A percentile compares a stretch with the other conserved stretches of the same genome.
Conservation (phyloP, 176 grass and related monocot species). For the Cenchrus fungigraminus region DNA sequence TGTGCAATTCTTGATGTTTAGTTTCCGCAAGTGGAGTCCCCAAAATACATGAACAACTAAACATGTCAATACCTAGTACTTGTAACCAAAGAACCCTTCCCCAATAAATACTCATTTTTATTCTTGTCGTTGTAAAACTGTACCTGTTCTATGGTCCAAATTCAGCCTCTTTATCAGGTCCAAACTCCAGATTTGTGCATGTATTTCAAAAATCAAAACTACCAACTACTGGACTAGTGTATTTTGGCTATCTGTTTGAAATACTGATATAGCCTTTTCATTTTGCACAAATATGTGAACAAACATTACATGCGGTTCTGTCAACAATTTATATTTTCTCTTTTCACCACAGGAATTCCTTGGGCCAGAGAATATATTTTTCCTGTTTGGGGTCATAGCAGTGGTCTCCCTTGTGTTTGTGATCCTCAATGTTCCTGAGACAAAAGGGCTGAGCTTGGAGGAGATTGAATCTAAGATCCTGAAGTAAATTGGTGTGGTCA, state of each 20-base stretch:
- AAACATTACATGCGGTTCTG: too few relatives aligned
- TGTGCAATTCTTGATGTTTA: neutral
- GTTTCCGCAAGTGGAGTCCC: neutral
- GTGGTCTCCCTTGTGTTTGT: constrained; percentile 80
- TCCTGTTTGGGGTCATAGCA: constrained; percentile 85
- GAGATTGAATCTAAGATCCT: constrained; percentile 93
- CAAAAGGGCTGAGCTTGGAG: constrained; percentile 95
- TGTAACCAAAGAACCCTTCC: neutral
- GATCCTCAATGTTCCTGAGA: constrained; percentile 79
- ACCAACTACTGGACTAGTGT: neutral
- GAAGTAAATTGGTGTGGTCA: constrained; percentile 49
- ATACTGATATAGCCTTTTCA: neutral
- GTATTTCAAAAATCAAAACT: neutral
- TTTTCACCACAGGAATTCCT: constrained; percentile 60
- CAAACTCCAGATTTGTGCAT: neutral
- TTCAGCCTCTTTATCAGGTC: neutral
- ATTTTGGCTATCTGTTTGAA: neutral
- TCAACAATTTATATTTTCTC: neutral
- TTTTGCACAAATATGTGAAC: neutral
- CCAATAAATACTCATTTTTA: neutral
- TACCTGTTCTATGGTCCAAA: neutral
- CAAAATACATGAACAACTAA: neutral
- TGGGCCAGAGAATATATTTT: constrained; percentile 85
- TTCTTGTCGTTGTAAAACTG: neutral
- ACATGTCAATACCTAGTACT: neutral